A percentile compares a stretch with the other conserved stretches of the same genome.
Evolutionary conservation across 2,329 filamentous ascomycete species (phyloP).

Genomic region (Fusarium sp.): DNA sequence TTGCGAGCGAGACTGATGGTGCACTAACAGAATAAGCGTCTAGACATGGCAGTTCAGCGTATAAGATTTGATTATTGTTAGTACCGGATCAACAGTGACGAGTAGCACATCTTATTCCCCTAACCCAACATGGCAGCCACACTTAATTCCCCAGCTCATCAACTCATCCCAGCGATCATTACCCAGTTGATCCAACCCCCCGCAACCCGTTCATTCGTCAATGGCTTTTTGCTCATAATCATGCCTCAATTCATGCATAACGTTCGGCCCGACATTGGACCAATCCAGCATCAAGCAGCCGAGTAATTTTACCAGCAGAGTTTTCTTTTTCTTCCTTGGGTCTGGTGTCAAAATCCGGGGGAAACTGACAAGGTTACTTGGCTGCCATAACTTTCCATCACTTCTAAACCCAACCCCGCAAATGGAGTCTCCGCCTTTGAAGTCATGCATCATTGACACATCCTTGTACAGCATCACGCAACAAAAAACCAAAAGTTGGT

Average conservation of each 20-base stretch:
- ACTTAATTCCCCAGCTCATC: background rate
- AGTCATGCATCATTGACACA: conserved; percentile 4
- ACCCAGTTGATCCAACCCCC: background rate
- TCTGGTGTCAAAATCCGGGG: conserved; percentile 11
- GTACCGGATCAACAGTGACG: background rate
- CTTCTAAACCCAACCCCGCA: conserved; percentile 19
- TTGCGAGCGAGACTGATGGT: accelerated
- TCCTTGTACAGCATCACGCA: conserved; percentile 20
- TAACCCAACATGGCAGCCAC: background rate
- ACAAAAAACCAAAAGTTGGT: conserved; percentile 13
- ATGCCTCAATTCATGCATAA: conserved; percentile 19
- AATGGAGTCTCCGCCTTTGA: conserved; percentile 12
- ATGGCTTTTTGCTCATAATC: conserved; percentile 5
- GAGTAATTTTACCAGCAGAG: conserved; percentile 14
- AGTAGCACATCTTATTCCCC: accelerated
- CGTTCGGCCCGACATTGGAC: conserved; percentile 26
- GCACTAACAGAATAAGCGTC: accelerated
- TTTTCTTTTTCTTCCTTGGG: background rate
- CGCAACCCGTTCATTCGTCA: background rate
- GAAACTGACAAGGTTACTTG: conserved; percentile 1
- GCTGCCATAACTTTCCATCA: background rate
- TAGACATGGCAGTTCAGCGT: accelerated
- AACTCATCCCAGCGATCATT: conserved; percentile 18
- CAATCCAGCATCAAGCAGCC: conserved; percentile 2
- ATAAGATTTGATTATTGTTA: background rate